Evolutionary conservation across 2,329 filamentous ascomycete species (phyloP).

Genomic region (Ophiocordyceps camponoti-rufipedis): DNA sequence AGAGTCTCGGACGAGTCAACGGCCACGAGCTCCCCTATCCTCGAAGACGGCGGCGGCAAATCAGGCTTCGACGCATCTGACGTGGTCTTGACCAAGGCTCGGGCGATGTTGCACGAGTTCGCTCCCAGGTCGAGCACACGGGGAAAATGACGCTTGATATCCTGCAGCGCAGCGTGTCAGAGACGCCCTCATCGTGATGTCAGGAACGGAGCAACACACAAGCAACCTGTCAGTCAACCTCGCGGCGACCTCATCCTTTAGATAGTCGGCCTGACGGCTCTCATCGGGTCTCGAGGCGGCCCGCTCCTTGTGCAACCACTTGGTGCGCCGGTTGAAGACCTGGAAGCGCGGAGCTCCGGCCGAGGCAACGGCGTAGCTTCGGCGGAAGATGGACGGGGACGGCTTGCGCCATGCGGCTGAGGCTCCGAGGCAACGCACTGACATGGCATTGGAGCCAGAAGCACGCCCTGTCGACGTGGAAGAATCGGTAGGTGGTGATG

Average conservation of each 20-base stretch:
- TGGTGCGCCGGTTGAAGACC: slow-evolving; percentile 77
- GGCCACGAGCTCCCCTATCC: slow-evolving; percentile 58
- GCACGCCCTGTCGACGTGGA: not conserved
- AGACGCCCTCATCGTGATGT: not conserved
- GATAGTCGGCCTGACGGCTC: slow-evolving; percentile 73
- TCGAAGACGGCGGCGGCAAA: slow-evolving; percentile 48
- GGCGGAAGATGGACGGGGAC: slow-evolving; percentile 8
- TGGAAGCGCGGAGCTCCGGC: slow-evolving; percentile 63
- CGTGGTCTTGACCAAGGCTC: slow-evolving; percentile 55
- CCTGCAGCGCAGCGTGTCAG: slow-evolving; percentile 25
- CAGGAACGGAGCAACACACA: slow-evolving; percentile 21
- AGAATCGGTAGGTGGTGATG: not conserved
- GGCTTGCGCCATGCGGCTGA: slow-evolving; percentile 8
- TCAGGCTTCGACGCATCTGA: slow-evolving; percentile 33
- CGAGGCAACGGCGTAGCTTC: slow-evolving; percentile 61
- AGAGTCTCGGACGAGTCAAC: slow-evolving; percentile 65
- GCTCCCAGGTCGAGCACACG: slow-evolving; percentile 82
- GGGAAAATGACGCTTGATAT: slow-evolving; percentile 79
- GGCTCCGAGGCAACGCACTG: slow-evolving; percentile 9
- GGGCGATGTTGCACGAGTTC: slow-evolving; percentile 87
- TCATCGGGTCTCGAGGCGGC: slow-evolving; percentile 51
- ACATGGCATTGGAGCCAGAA: slow-evolving; percentile 10
- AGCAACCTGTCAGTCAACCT: slow-evolving; percentile 74
- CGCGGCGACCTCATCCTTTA: slow-evolving; percentile 79
- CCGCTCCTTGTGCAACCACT: slow-evolving; percentile 83